Conservation (phyloP, 2,329 filamentous ascomycete species). For the Talaromyces sp. region DNA sequence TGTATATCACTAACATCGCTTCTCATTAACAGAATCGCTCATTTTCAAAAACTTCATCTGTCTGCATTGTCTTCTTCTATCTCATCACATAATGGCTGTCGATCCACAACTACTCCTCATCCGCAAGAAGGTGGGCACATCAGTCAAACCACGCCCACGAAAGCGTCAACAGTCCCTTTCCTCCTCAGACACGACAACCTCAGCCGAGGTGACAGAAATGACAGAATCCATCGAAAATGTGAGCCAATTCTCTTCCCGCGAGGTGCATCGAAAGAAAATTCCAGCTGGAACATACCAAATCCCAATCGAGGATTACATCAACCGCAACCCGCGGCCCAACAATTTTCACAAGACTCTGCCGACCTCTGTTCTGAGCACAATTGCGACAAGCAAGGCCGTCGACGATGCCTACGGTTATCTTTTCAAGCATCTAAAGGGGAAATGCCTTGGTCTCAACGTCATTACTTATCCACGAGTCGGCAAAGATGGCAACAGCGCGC, state of each 20-base stretch:
- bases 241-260: background rate
- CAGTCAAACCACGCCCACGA: background rate
- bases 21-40: too few relatives aligned
- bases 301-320: constrained; percentile 1
- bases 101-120: background rate
- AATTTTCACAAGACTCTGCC: background rate
- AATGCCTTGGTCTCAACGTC: constrained; percentile 2
- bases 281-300: background rate
- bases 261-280: background rate
- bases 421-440: constrained; percentile 1
- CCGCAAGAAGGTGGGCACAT: background rate
- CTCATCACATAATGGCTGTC: background rate
- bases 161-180: background rate
- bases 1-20: background rate
- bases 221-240: background rate
- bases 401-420: background rate
- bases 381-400: background rate
- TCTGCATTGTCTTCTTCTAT: background rate
- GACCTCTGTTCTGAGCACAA: background rate
- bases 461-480: background rate
- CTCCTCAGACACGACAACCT: background rate
- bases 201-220: background rate
- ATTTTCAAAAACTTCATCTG: background rate
- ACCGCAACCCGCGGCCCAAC: background rate
- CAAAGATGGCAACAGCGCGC: background rate